Evolutionary conservation across 768 basidiomycete genomes (phyloP).

Genomic region (Rhizopogon roseolus): DNA sequence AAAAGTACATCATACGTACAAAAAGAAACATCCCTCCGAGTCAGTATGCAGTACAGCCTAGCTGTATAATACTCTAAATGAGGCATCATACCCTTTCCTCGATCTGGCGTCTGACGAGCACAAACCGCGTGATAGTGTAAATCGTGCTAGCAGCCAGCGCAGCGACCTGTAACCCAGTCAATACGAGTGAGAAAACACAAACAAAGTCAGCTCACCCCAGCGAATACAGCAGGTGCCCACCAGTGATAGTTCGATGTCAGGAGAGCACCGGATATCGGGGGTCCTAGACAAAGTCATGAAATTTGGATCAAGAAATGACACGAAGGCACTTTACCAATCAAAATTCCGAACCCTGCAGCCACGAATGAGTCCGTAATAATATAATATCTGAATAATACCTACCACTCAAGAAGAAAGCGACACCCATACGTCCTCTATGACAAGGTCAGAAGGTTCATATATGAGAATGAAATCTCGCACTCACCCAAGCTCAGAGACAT

Average conservation of each 20-base stretch:
- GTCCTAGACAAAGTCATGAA: slow-evolving; percentile 32
- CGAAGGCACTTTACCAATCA: slow-evolving; percentile 11
- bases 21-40: no score
- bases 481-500: slow-evolving; percentile 45
- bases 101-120: no score
- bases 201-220: slow-evolving; percentile 28
- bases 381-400: slow-evolving; percentile 3
- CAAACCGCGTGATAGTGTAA: no score
- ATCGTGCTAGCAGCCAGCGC: background rate
- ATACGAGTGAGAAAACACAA: no score
- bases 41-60: no score
- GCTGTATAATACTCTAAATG: no score
- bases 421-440: slow-evolving; percentile 35
- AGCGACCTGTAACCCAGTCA: background rate
- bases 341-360: slow-evolving; percentile 18
- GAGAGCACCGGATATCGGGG: slow-evolving; percentile 54
- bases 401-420: slow-evolving; percentile 43
- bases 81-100: no score
- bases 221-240: slow-evolving; percentile 54
- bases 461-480: slow-evolving; percentile 2
- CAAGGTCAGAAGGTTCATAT: background rate
- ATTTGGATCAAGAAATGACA: slow-evolving; percentile 1
- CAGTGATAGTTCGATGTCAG: slow-evolving; percentile 45
- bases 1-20: no score
- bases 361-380: background rate